Evolutionary conservation across 2,329 filamentous ascomycete genomes (phyloP).

Genomic region (Pseudogymnoascus sp.): DNA sequence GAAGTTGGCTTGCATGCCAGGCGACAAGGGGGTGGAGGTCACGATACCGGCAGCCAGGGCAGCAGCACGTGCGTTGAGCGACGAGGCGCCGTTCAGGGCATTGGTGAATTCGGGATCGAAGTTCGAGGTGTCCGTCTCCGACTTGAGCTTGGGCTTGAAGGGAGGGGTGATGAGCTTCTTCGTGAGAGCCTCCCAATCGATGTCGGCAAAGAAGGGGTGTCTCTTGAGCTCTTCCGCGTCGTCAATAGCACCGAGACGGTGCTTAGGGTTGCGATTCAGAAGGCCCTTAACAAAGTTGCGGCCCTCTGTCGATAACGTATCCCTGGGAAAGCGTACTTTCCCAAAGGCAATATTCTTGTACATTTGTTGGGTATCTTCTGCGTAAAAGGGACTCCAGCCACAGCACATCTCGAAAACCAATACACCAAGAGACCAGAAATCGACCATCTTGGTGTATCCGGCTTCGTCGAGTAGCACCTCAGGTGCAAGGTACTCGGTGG

Average conservation of each 20-base stretch:
- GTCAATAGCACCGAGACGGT: conserved; percentile 80
- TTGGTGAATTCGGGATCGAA: conserved; percentile 99
- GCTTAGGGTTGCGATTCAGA: conserved; percentile 92
- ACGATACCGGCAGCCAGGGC: conserved; percentile 78
- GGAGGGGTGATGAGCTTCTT: conserved; percentile 92
- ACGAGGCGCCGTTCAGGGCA: conserved; percentile 76
- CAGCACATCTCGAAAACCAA: conserved; percentile 99
- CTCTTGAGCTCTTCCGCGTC: conserved; percentile 92
- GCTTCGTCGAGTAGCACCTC: conserved; percentile 93
- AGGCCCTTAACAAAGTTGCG: conserved; percentile 97
- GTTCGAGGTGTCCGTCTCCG: conserved; percentile 91
- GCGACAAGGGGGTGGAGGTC: conserved; percentile 84
- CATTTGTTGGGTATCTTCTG: conserved; percentile 99
- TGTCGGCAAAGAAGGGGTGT: conserved; percentile 88
- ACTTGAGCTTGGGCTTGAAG: conserved; percentile 96
- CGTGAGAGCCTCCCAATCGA: conserved; percentile 81
- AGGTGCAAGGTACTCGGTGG: conserved; percentile 92
- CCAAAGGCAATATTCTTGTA: conserved; percentile 99
- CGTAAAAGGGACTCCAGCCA: conserved; percentile 98
- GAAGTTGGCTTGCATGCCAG: conserved; percentile 96
- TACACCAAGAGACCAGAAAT: conserved; percentile 97
- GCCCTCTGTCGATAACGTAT: conserved; percentile 88
- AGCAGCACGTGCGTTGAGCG: conserved; percentile 83
- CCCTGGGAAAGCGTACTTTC: conserved; percentile 91
- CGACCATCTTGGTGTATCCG: conserved; percentile 99